Base-by-base conservation (phyloP, 805 yeast genomes). In the Tetrapisispora pingtungensis region DNA sequence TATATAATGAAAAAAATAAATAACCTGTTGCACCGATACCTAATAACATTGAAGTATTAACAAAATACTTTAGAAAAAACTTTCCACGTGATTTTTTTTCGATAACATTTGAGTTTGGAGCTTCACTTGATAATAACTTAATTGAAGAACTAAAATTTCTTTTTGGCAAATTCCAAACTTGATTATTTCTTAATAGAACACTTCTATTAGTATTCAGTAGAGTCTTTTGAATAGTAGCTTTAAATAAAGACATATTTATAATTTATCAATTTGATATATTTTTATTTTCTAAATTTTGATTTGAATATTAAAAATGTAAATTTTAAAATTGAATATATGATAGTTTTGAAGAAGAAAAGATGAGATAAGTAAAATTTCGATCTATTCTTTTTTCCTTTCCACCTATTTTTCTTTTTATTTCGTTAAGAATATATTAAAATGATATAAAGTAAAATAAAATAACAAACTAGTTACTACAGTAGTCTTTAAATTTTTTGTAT, bases 1-100 rank as follows among this genome's bases (percentile, higher is more conserved):
- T 67, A 60, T 80, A 80, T 43, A 82, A 73, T 48, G 75, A 70
- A 64, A 78, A 86, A 12, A 81, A 79, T 42, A 75, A 59, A 53
- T 80, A 77, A 20, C 77, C 83, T 30, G 77, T 62, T 15, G 77
- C 72, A 0, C 75, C 69, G 31, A 78, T 52, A 8, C 41, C 15
- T 3, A 46, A 40, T 6, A 33, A 10, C 26, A 37, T 20, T 7
- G 28, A 8, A 10, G 41, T 13, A 18, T 14, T 17, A 19, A 27
- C 26, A 12, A 19, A 3, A 12, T 13, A 27, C 28, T 37, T 37
- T 10, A 17, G 10, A 10, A 28, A 14, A 10, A 14, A 20, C 26
- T 14, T 37, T 12, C 15, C 3, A 10, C 26, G 18, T 10, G 33
- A 27, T 12, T 30, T 8, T 28, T 37, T 37, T 37, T 7, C 13